Evolutionary conservation across 2,329 filamentous ascomycete genomes (phyloP), one percentile per base, ranked within the genome.

Genomic region (Ambrosiella xylebori): DNA sequence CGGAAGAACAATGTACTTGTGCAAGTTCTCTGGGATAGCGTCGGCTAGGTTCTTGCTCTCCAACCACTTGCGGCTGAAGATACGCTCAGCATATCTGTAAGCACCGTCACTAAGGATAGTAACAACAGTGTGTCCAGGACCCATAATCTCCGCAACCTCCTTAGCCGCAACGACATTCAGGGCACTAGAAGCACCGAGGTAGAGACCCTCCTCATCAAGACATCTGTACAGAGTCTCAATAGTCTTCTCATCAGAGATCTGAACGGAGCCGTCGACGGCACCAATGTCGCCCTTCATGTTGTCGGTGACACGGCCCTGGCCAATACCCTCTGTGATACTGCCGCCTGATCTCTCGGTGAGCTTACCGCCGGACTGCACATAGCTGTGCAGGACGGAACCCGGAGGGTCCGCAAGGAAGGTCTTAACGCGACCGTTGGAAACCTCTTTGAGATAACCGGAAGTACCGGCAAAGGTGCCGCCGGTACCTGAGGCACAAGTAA

Each of bases 211-310:
- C 71, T 97, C 89, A 66, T 97, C 90, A 62, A 98, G 75, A 67
- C 91, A 95, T 63, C 91, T 77, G 74, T 97, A 98, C 50, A 98
- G 88, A 93, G 96, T 97, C 71, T 87, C 88, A 64, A 98, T 91
- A 66, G 84, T 94, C 79, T 95, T 90, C 74, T 93, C 89, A 68
- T 98, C 93, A 61, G 81, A 78, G 64, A 98, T 88, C 68, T 84
- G 77, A 65, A 98, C 67, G 40, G 88, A 88, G 60, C 85, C 90
- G 71, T 97, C 93, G 13, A 97, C 67, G 50, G 95, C 75, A 61
- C 78, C 84, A 59, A 98, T 78, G 66, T 98, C 93, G 3, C 86
- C 86, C 70, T 81, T 76, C 63, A 98, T 73, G 71, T 98, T 98
- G 67, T 95, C 88, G n/a, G 93, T 98, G 56, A 98, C 80, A 56